A percentile compares a stretch with the other conserved stretches of the same genome.
These are phyloP conservation scores for Mycosphaerella sp. DNA, from an alignment of 2,329 filamentous ascomycete genomes.

Conservation along the genomic window DNA sequence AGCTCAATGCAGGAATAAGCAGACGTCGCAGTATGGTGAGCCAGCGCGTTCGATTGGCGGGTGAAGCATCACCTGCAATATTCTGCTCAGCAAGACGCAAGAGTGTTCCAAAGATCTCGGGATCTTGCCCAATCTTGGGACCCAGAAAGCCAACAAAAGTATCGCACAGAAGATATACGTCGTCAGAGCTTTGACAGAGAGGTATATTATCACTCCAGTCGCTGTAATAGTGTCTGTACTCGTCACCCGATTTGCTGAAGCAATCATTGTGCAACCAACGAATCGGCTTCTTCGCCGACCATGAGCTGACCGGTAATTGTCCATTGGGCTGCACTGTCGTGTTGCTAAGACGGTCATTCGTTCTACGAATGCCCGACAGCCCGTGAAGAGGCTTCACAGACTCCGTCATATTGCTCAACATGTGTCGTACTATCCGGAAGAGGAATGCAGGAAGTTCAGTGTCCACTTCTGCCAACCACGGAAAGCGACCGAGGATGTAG, in stretches of 20 bases:
- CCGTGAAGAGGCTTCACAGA: constrained; percentile 45
- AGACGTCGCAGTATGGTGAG: constrained; percentile 74
- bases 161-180: constrained; percentile 79
- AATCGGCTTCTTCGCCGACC: constrained; percentile 59
- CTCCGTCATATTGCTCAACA: constrained; percentile 67
- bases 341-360: constrained; percentile 51
- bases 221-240: constrained; percentile 94
- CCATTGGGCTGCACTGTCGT: constrained; percentile 65
- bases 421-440: constrained; percentile 78
- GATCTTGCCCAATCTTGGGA: constrained; percentile 81
- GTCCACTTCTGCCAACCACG: constrained; percentile 83
- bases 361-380: constrained; percentile 40
- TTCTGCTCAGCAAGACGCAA: constrained; percentile 78
- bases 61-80: constrained; percentile 62
- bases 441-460: constrained; percentile 74
- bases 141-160: constrained; percentile 81
- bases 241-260: constrained; percentile 61
- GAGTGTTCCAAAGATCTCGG: constrained; percentile 70
- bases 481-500: constrained; percentile 85
- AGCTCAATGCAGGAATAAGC: constrained; percentile 79
- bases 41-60: constrained; percentile 71
- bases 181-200: constrained; percentile 81
- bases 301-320: constrained; percentile 48
- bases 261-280: constrained; percentile 82
- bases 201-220: constrained; percentile 95